phyloP scores from a whole-genome alignment of 345 rosid species.

The Gossypium rotundifolium region DNA sequence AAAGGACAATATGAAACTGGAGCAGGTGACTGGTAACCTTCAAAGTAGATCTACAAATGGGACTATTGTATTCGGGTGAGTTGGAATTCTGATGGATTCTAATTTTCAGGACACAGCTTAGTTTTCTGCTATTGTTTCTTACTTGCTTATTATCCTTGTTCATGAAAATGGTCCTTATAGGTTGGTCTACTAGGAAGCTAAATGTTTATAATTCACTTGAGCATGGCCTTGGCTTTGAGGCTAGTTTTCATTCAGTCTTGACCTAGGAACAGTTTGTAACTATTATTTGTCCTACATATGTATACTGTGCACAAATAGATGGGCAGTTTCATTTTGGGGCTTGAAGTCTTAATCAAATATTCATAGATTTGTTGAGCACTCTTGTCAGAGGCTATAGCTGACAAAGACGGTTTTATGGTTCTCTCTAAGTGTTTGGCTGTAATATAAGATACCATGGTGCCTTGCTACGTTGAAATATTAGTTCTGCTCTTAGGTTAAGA shows the following conservation, averaged over 20 bases:
- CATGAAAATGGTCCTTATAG: not conserved
- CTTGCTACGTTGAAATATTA: not conserved
- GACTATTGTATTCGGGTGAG: constrained; percentile 65
- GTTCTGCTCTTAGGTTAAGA: not conserved
- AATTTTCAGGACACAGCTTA: not conserved
- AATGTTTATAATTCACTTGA: not conserved
- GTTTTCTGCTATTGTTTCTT: not conserved
- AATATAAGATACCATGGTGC: not conserved
- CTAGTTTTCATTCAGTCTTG: not conserved
- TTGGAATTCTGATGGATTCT: constrained; percentile 11
- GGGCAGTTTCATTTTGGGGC: not conserved
- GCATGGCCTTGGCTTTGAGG: not conserved
- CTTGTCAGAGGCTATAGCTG: not conserved
- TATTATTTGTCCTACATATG: not conserved
- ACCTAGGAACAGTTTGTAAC: not conserved
- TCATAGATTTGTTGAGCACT: not conserved
- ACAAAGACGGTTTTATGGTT: not conserved
- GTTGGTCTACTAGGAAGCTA: not conserved
- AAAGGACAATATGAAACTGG: constrained; percentile 48
- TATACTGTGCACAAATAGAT: not conserved
- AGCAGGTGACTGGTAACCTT: constrained; percentile 48
- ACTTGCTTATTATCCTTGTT: not conserved
- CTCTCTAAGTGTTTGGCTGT: not conserved
- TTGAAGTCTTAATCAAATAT: not conserved
- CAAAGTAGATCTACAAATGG: constrained; percentile 41